A percentile compares a stretch with the other conserved stretches of the same genome.
phyloP scores from a whole-genome alignment of 306 rosid species.

The Cicer chorassanicum region DNA sequence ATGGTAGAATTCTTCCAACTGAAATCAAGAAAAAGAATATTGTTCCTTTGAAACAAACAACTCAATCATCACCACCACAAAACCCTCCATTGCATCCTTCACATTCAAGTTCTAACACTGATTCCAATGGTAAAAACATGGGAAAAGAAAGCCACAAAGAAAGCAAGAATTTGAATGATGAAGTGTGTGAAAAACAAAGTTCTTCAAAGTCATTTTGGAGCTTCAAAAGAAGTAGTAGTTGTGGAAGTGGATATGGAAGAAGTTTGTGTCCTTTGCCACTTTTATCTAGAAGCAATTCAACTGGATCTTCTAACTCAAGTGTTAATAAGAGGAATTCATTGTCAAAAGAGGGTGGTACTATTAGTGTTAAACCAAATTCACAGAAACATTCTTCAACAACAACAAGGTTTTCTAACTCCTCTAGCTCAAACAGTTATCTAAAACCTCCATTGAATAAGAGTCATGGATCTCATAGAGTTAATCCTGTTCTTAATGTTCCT shows the following conservation, averaged over 20 bases:
- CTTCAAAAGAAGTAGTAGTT: constrained; percentile 84
- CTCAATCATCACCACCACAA: constrained; percentile 29
- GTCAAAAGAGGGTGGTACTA: constrained; percentile 52
- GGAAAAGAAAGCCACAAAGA: constrained; percentile 51
- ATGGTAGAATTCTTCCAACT: constrained; percentile 73
- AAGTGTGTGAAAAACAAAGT: constrained; percentile 57
- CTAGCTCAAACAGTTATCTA: constrained; percentile 45
- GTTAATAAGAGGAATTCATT: constrained; percentile 50
- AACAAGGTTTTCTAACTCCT: constrained; percentile 42
- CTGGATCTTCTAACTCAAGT: constrained; percentile 65
- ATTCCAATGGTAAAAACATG: constrained; percentile 2
- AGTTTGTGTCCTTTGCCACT: constrained; percentile 85
- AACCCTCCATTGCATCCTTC: constrained; percentile 45
- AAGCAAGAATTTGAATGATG: constrained; percentile 40
- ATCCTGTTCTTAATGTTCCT: constrained; percentile 73
- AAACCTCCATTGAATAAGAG: constrained; percentile 80
- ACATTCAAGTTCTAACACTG: neutral
- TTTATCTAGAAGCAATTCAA: constrained; percentile 81
- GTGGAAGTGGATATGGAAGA: constrained; percentile 77
- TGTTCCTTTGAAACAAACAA: constrained; percentile 37
- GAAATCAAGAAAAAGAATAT: constrained; percentile 63
- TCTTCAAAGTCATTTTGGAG: constrained; percentile 79
- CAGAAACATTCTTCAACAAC: constrained; percentile 47
- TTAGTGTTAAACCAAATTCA: constrained; percentile 49
- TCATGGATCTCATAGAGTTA: constrained; percentile 61